Evolutionary conservation across 352 stramenopile genomes (phyloP).

Genomic region (Blastocystis sp.): DNA sequence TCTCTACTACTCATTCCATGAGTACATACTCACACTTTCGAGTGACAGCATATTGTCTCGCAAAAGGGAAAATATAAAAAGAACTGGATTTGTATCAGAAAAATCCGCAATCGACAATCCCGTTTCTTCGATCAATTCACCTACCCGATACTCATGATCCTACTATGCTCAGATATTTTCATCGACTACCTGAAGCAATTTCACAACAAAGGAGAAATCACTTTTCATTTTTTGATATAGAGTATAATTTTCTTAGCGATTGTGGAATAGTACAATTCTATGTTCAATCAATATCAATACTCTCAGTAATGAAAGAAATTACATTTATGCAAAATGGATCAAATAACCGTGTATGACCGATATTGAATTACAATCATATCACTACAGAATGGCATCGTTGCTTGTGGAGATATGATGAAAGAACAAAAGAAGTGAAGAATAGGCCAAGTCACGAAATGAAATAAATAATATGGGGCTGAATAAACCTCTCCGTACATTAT

Average conservation of each 20-base stretch:
- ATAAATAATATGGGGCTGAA: background rate
- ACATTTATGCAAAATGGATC: background rate
- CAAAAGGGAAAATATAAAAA: background rate
- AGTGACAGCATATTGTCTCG: slow-evolving; percentile 33
- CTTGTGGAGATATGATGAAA: background rate
- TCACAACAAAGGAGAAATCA: background rate
- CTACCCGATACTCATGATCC: background rate
- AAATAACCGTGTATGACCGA: background rate
- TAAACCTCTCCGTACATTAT: background rate
- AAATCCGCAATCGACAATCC: background rate
- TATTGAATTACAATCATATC: background rate
- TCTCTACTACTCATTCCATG: background rate
- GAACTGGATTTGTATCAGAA: background rate
- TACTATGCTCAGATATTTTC: background rate
- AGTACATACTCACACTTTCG: background rate
- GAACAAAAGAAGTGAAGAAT: background rate
- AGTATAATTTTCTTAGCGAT: no score
- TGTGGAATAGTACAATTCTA: no score
- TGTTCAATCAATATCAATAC: no score
- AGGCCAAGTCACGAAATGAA: background rate
- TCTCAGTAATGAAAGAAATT: background rate
- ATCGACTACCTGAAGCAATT: background rate
- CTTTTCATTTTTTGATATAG: background rate
- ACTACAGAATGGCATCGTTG: background rate
- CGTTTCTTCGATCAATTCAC: background rate